These are phyloP conservation scores for Candida gorgasii DNA, from an alignment of 805 yeast genomes.

Conservation along the genomic window DNA sequence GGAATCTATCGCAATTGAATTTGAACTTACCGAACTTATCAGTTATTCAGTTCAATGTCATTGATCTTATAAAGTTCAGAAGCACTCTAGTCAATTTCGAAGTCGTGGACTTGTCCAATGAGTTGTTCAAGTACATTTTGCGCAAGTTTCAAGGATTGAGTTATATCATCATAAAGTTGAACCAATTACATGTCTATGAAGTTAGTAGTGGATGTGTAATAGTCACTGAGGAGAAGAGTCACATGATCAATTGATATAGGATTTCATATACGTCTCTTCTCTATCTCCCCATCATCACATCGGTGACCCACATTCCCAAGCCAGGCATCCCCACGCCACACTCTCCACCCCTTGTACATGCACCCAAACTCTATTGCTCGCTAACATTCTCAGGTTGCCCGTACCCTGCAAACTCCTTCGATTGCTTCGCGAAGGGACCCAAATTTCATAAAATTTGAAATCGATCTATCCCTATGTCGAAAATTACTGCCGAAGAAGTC, in stretches of 20 bases:
- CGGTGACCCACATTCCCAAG: too few relatives aligned
- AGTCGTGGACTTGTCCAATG: conserved; percentile 7
- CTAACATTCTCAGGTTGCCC: too few relatives aligned
- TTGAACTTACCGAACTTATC: conserved; percentile 9
- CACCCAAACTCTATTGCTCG: too few relatives aligned
- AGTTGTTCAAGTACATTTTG: conserved; percentile 8
- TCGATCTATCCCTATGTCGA: too few relatives aligned
- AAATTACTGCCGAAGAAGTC: conserved; percentile 37
- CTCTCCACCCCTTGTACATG: too few relatives aligned
- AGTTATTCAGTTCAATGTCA: conserved; percentile 11
- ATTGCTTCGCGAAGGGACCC: conserved; percentile 6
- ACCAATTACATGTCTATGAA: conserved; percentile 12
- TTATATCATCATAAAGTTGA: conserved; percentile 10
- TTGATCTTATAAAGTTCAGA: conserved; percentile 14
- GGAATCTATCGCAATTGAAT: conserved; percentile 3
- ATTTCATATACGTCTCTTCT: too few relatives aligned
- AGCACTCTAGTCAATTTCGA: conserved; percentile 13
- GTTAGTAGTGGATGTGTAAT: neutral
- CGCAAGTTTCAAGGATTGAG: conserved; percentile 2
- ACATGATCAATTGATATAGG: too few relatives aligned
- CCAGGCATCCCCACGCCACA: too few relatives aligned
- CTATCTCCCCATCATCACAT: too few relatives aligned
- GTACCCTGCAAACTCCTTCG: neutral
- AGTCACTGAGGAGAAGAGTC: too few relatives aligned
- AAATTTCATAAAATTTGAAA: too few relatives aligned